A percentile compares a stretch with the other conserved stretches of the same genome.
phyloP scores from a whole-genome alignment of 2,329 filamentous ascomycete species.

The Chrysosporium queenslandicum region DNA sequence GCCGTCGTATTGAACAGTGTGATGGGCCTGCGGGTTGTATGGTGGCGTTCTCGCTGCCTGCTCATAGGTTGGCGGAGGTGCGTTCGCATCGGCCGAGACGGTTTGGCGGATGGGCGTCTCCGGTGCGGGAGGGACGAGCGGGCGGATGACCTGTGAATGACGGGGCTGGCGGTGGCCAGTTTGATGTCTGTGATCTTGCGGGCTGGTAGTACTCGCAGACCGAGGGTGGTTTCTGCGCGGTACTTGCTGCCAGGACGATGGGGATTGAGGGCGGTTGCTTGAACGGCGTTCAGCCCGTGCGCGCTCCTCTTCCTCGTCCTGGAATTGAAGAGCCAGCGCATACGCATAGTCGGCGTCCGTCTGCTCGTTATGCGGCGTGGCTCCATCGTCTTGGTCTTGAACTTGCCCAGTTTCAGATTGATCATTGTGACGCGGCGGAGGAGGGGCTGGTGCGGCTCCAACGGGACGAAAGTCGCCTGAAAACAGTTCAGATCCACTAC shows the following conservation, averaged over 20 bases:
- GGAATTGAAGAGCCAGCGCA: constrained; percentile 79
- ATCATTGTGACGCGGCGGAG: neutral
- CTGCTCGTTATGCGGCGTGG: constrained; percentile 55
- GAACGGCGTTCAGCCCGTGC: constrained; percentile 32
- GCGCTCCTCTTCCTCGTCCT: constrained; percentile 84
- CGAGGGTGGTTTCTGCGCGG: neutral
- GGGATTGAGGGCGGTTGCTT: constrained; percentile 7
- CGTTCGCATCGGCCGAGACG: constrained; percentile 39
- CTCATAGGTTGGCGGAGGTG: constrained; percentile 56
- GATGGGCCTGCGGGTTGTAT: constrained; percentile 33
- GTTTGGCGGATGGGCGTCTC: constrained; percentile 18
- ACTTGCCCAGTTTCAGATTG: constrained; percentile 9
- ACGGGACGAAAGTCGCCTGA: constrained; percentile 84
- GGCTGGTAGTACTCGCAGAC: neutral
- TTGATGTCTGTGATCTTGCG: constrained; percentile 10
- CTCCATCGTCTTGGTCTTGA: neutral
- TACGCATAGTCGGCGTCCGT: constrained; percentile 62
- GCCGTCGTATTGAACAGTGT: neutral
- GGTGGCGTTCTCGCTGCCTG: constrained; percentile 49
- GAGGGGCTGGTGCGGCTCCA: constrained; percentile 44
- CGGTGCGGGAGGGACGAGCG: constrained; percentile 32
- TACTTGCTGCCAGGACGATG: constrained; percentile 1
- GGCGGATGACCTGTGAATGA: constrained; percentile 14
- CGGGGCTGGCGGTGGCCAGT: constrained; percentile 19
- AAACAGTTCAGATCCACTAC: constrained; percentile 70